phyloP scores from a whole-genome alignment of 106 monocot species.

The Chionographis japonica region DNA sequence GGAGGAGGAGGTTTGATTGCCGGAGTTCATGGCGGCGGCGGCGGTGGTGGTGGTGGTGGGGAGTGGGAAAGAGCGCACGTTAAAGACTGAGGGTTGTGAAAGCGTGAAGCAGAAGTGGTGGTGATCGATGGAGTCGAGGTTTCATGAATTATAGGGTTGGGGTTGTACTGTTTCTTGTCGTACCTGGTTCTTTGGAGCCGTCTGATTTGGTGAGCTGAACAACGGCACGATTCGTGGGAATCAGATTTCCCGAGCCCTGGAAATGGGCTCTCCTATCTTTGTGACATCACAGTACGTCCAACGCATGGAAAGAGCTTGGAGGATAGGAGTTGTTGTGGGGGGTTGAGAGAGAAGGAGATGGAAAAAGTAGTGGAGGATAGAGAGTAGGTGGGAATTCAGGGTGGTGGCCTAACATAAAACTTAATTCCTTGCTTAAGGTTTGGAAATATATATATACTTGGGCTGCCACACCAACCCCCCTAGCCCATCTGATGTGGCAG shows the following conservation, averaged over 20 bases:
- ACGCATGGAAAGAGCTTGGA: not conserved
- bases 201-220: constrained; percentile 72
- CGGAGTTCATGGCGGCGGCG: constrained; percentile 17
- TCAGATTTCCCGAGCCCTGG: not conserved
- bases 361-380: not conserved
- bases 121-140: too few relatives aligned
- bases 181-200: not conserved
- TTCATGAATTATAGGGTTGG: constrained; percentile 5
- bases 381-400: constrained; percentile 16
- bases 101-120: too few relatives aligned
- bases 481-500: not conserved
- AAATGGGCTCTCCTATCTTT: not conserved
- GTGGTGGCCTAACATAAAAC: constrained; percentile 51
- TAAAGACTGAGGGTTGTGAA: not conserved
- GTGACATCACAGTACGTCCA: not conserved
- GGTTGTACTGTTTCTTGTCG: not conserved
- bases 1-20: constrained; percentile 9
- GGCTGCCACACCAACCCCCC: too few relatives aligned
- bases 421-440: not conserved
- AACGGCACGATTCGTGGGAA: not conserved
- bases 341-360: not conserved
- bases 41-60: not conserved
- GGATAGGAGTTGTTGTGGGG: not conserved
- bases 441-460: too few relatives aligned
- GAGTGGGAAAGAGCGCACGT: not conserved